Conservation (phyloP, 306 rosid species). For the Vigna radiata region DNA sequence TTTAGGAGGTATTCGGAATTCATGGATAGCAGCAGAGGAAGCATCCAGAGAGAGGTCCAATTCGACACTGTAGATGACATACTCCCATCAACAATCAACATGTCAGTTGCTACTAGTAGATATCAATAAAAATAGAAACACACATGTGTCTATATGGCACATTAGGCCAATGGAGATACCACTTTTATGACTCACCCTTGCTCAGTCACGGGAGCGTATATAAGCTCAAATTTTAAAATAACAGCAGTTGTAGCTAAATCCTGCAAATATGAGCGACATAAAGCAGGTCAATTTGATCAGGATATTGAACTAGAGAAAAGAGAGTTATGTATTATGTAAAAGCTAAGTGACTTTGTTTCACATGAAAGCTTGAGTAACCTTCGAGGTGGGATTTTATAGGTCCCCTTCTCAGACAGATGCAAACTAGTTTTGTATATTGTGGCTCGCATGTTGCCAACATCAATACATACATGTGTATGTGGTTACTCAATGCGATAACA, state of each 20-base stretch:
- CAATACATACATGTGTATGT: neutral
- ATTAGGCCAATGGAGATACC: slow-evolving; percentile 31
- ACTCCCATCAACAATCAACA: slow-evolving; percentile 47
- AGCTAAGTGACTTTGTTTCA: slow-evolving; percentile 12
- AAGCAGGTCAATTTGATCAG: slow-evolving; percentile 25
- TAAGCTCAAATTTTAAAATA: slow-evolving; percentile 91
- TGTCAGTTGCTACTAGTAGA: slow-evolving; percentile 40
- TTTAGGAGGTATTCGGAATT: slow-evolving; percentile 86
- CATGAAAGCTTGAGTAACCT: slow-evolving; percentile 3
- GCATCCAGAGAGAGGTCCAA: slow-evolving; percentile 64
- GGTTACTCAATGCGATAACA: neutral
- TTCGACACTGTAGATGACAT: slow-evolving; percentile 58
- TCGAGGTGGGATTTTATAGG: neutral
- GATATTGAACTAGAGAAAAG: slow-evolving; percentile 18
- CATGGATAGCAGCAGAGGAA: slow-evolving; percentile 78
- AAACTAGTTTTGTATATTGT: neutral
- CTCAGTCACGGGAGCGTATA: slow-evolving; percentile 70
- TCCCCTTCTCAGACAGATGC: slow-evolving; percentile 23
- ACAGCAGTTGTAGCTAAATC: slow-evolving; percentile 70
- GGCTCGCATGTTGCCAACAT: neutral
- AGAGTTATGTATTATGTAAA: neutral
- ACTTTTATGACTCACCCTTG: slow-evolving; percentile 62
- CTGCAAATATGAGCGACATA: slow-evolving; percentile 56
- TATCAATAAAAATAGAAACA: slow-evolving; percentile 34
- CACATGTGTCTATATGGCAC: slow-evolving; percentile 16